Percentiles rank a stretch among this genome's conserved stretches.
Conservation (phyloP, 148 eudicot genomes). For the Amaranthus palmeri region DNA sequence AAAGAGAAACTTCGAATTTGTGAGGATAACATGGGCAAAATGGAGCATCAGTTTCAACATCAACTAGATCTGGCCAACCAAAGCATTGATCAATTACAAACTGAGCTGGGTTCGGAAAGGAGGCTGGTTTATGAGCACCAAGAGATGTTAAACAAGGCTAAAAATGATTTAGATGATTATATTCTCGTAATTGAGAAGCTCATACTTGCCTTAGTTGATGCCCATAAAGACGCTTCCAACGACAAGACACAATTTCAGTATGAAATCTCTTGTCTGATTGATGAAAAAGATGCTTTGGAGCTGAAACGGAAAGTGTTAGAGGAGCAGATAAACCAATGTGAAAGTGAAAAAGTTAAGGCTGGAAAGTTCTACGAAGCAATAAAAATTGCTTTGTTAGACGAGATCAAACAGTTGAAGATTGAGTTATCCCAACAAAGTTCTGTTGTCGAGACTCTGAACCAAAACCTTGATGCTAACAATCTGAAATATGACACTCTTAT, state of each 20-base stretch:
- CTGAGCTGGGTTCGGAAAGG: conserved; percentile 49
- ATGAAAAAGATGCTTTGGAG: conserved; percentile 33
- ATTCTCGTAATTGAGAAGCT: conserved; percentile 43
- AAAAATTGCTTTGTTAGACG: conserved; percentile 31
- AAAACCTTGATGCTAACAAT: conserved; percentile 45
- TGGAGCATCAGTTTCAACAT: conserved; percentile 30
- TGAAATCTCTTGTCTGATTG: conserved; percentile 35
- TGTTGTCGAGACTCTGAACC: conserved; percentile 43
- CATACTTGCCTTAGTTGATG: conserved; percentile 35
- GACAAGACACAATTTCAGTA: conserved; percentile 43
- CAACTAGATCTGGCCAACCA: conserved; percentile 38
- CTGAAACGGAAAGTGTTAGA: conserved; percentile 29
- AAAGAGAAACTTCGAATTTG: conserved; percentile 33
- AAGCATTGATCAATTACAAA: conserved; percentile 29
- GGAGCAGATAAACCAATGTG: conserved; percentile 33
- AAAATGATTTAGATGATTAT: conserved; percentile 30
- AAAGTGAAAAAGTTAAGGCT: conserved; percentile 35
- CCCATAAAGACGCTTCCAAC: conserved; percentile 31
- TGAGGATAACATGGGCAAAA: conserved; percentile 28
- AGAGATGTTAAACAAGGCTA: conserved; percentile 30
- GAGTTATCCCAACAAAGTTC: conserved; percentile 32
- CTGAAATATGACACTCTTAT: conserved; percentile 44
- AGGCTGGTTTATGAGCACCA: conserved; percentile 41
- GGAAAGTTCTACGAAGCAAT: conserved; percentile 35
- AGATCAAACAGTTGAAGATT: conserved; percentile 32